Evolutionary conservation across 345 rosid genomes (phyloP), one percentile per base, ranked within the genome.

Genomic region (Acer negundo): DNA sequence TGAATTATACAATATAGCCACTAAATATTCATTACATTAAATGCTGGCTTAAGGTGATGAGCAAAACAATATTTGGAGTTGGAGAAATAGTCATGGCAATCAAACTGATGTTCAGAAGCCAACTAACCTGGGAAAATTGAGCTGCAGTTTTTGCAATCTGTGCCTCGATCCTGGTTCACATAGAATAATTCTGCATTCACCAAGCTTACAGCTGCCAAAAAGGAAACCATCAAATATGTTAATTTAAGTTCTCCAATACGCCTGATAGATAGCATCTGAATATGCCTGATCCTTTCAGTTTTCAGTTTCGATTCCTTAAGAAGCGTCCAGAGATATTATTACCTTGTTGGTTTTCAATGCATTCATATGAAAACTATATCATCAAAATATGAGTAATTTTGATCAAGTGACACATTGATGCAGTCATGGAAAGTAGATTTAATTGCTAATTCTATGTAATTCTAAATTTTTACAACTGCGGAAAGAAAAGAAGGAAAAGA

Each of bases 71-170:
- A 19, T 59, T 56, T 20, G 31, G 53, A 40, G n/a, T 38, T 38
- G 67, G 38, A 22, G 1, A 28, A 51, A 72, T 38, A 58, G 23
- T 35, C 64, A n/a, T 22, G 53, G 38, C 7, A 7, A 59, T 12
- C 22, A 20, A 13, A 44, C 74, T 10, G 3, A 42, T 19, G 56
- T 3, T 56, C 20, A 20, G 12, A n/a, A 44, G 35, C 68, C 40
- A 67, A 79, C 86, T 79, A 74, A 92, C 97, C 93, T 93, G 69
- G 99, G 95, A 82, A 90, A 95, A 80, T 95, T 95, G 69, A 95
- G 94, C 92, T 91, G 98, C 89, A 95, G 82, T 80, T 95, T 95
- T 82, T 95, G 99, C 86, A 90, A 68, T 76, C 91, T 89, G 74
- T 95, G 98, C 77, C 83, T 91, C 69, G 90, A 84, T 67, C 97